These are phyloP conservation scores for Basidiobolus heterosporus DNA, from an alignment of 371 early-diverging fungal genomes.

Conservation along the genomic window DNA sequence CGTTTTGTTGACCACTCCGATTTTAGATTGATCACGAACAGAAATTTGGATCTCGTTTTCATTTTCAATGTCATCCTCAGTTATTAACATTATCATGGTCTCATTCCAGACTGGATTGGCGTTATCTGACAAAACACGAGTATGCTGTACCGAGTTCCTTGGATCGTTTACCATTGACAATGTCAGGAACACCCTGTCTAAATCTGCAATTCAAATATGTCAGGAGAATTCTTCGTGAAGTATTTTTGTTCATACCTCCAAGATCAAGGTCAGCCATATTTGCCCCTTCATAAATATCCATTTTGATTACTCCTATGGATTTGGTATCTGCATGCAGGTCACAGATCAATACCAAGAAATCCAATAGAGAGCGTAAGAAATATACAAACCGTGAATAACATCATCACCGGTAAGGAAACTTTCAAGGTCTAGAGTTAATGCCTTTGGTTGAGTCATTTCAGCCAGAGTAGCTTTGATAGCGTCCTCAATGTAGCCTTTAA, in stretches of 20 bases:
- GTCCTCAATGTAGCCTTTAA: slow-evolving; percentile 1
- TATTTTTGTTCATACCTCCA: no score
- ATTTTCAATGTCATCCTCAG: slow-evolving; percentile 2
- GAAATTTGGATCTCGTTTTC: no score
- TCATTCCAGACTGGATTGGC: slow-evolving; percentile 4
- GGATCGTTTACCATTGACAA: no score
- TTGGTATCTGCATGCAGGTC: slow-evolving; percentile 1
- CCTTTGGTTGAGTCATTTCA: slow-evolving; percentile 4
- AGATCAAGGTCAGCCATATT: slow-evolving; percentile 4
- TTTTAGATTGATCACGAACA: no score
- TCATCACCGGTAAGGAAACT: slow-evolving; percentile 3
- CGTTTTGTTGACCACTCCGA: no score
- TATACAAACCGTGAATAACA: slow-evolving; percentile 2
- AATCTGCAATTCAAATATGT: no score
- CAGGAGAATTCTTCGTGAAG: no score
- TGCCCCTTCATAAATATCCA: slow-evolving; percentile 3
- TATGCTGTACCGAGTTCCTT: neutral
- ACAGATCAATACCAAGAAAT: neutral
- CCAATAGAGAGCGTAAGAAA: neutral
- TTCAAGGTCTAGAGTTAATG: neutral
- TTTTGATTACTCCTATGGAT: slow-evolving; percentile 4
- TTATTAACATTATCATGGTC: slow-evolving; percentile 2
- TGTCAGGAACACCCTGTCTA: no score
- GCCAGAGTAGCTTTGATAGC: slow-evolving; percentile 1
- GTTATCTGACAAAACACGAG: slow-evolving; percentile 2